These are phyloP conservation scores for Zhuliangozyma parablackwelliae DNA, from an alignment of 1,139 yeast genomes.

Conservation along the genomic window DNA sequence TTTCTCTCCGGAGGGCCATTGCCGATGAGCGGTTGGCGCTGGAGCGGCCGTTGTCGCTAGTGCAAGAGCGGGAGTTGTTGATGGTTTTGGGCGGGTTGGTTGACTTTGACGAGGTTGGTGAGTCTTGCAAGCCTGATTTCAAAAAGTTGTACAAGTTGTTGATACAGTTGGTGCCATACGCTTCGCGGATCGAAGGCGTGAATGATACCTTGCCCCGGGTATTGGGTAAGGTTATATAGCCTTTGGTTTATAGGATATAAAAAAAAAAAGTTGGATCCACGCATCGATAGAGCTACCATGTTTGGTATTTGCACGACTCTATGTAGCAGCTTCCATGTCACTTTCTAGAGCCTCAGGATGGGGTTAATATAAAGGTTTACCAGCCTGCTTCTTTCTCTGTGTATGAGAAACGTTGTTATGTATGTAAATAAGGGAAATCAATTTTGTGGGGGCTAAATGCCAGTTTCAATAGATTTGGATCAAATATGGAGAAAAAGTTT, in stretches of 20 bases:
- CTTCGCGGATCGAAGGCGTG: conserved; percentile 17
- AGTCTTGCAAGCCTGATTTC: conserved; percentile 2
- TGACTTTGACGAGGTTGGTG: conserved; percentile 3
- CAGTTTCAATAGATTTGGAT: too few relatives aligned
- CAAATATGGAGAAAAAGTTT: neutral
- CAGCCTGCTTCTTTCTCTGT: too few relatives aligned
- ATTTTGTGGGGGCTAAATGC: too few relatives aligned
- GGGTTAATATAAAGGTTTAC: too few relatives aligned
- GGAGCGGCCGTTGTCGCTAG: conserved; percentile 31
- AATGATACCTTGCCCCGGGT: conserved; percentile 7
- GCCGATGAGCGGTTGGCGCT: conserved; percentile 28
- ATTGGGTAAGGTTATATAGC: conserved; percentile 1
- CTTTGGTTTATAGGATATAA: too few relatives aligned
- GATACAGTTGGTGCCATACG: conserved; percentile 23
- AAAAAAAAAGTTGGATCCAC: too few relatives aligned
- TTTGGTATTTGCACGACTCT: too few relatives aligned
- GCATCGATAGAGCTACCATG: too few relatives aligned
- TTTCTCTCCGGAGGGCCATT: conserved; percentile 31
- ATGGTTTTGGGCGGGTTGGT: conserved; percentile 24
- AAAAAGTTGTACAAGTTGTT: conserved; percentile 18
- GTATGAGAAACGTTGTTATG: too few relatives aligned
- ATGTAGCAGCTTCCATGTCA: too few relatives aligned
- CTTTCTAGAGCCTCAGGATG: too few relatives aligned
- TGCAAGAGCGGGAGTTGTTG: conserved; percentile 32
- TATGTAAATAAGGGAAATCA: too few relatives aligned